phyloP scores from a whole-genome alignment of 108 stramenopile genomes.

The Asterionellopsis glacialis region DNA sequence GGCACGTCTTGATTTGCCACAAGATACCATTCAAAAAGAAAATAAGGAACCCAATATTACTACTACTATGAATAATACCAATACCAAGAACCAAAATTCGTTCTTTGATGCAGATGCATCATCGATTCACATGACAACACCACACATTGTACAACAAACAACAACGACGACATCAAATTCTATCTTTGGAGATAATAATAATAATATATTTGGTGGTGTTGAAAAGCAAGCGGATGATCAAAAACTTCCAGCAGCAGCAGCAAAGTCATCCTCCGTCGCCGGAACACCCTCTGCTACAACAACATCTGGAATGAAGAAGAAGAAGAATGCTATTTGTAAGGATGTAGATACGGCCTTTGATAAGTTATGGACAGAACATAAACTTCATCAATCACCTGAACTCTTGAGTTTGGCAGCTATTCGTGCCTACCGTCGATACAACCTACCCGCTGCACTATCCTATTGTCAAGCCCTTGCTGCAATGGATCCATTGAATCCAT shows the following conservation, averaged over 20 bases:
- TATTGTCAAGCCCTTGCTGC: slow-evolving; percentile 59
- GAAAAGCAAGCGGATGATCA: not conserved
- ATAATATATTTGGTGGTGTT: not conserved
- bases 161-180: not conserved
- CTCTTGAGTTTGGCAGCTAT: slow-evolving; percentile 72
- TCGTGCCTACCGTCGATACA: slow-evolving; percentile 61
- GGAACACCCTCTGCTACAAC: slow-evolving; percentile 7
- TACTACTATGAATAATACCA: not conserved
- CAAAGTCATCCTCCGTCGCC: not conserved
- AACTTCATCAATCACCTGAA: slow-evolving; percentile 59
- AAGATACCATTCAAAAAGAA: too few species aligned
- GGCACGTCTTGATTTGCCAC: slow-evolving; percentile 25
- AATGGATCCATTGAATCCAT: slow-evolving; percentile 64
- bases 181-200: slow-evolving; percentile 1
- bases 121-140: slow-evolving; percentile 22
- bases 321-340: too few species aligned
- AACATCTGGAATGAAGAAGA: too few species aligned
- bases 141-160: slow-evolving; percentile 1
- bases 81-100: not conserved
- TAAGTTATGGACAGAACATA: slow-evolving; percentile 42
- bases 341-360: slow-evolving; percentile 59
- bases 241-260: slow-evolving; percentile 5
- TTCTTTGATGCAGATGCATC: slow-evolving; percentile 13
- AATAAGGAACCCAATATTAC: too few species aligned
- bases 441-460: slow-evolving; percentile 46